Base-by-base conservation (phyloP, 768 basidiomycete species). In the Tulasnella sp. region DNA sequence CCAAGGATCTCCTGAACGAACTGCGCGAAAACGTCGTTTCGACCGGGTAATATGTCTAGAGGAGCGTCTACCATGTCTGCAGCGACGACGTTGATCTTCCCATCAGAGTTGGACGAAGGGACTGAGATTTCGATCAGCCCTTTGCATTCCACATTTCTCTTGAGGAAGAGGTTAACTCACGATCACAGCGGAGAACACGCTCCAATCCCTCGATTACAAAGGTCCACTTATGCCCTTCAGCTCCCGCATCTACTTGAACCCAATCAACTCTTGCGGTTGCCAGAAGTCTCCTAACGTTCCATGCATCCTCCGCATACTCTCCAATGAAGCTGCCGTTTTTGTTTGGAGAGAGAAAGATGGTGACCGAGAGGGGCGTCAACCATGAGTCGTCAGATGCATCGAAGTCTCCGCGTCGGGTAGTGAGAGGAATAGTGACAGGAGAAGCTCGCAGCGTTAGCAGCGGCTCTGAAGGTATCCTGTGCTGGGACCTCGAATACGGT, bases 1-100 rank as follows among this genome's bases (percentile, higher is more conserved):
- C 90, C 91, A 6, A 92, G 83, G n/a, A 91, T 86, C 90, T 94
- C 94, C 75, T 84, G 80, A 19, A 94, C 86, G 74, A 94, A 94
- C 69, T 83, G 82, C 73, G 89, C 87, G 75, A 94, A 92, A 76
- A 90, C 86, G 74, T 84, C 86, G 78, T 92, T 85, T 52, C 92
- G 84, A 6, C 92, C 91, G 0, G 91, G 90, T 0, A 94, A 81
- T 8, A 94, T 89, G 72, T 91, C 81, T 35, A 94, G 80, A 12
- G 92, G 91, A 12, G 91, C 88, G 75, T 93, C 89, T 2, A 84
- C 82, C 63, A 94, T 84, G 75, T 83, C 83, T 8, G 92, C 90
- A 0, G 84, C 83, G 14, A 94, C 86, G 0, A 81, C 80, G 74
- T 87, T 87, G 3, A 83, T 29, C n/a, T 36, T 64, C 70, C 64